Evolutionary conservation across 75 land plant species (phyloP).

Genomic region (Pinus tabuliformis): DNA sequence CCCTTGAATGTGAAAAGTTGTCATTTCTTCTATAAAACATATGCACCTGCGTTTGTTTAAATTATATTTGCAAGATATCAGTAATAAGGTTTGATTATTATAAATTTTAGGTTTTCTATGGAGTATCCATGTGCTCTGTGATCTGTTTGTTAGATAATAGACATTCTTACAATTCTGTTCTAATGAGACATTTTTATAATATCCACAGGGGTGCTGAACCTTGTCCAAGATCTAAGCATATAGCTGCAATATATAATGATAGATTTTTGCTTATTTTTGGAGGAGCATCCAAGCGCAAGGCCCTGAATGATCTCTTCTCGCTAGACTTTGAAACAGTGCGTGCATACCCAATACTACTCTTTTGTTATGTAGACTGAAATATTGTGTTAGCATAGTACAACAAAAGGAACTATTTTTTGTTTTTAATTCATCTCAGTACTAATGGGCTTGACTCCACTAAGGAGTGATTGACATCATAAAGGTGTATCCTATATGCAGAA

Average conservation of each 20-base stretch:
- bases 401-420: neutral
- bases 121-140: too few species aligned
- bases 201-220: conserved; percentile 82
- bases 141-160: too few species aligned
- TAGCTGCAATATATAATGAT: conserved; percentile 88
- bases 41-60: too few species aligned
- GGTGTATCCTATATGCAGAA: neutral
- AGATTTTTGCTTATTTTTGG: conserved; percentile 81
- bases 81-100: too few species aligned
- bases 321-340: conserved; percentile 95
- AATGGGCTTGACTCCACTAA: neutral
- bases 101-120: too few species aligned
- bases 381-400: neutral
- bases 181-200: neutral
- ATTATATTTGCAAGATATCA: too few species aligned
- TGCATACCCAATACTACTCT: neutral
- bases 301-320: conserved; percentile 79
- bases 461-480: neutral
- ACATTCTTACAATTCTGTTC: too few species aligned
- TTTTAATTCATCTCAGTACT: neutral
- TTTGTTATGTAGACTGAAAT: neutral
- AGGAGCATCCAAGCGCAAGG: conserved; percentile 78
- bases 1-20: neutral
- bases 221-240: conserved; percentile 83
- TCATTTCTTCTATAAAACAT: neutral